Percentiles rank a stretch among this genome's conserved stretches.
Evolutionary conservation across 139 green algal species (phyloP).

Genomic region (Ettlia oleoabundans): DNA sequence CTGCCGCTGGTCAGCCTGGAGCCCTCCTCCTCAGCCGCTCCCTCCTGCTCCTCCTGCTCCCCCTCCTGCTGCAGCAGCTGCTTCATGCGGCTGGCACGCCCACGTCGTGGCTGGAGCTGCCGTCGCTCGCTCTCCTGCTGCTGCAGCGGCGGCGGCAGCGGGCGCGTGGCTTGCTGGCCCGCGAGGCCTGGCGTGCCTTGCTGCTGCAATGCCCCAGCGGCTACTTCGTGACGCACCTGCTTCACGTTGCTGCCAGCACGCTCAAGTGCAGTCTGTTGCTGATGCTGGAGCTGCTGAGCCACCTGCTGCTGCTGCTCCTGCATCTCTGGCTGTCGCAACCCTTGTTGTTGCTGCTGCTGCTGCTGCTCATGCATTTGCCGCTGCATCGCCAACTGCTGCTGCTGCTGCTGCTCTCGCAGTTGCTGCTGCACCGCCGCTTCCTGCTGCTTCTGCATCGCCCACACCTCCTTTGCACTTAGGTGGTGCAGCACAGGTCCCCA

Average conservation of each 20-base stretch:
- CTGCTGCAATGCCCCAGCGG: background rate
- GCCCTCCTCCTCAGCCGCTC: no score
- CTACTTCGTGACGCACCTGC: background rate
- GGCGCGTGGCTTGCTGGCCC: background rate
- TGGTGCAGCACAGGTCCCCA: slow-evolving; percentile 5
- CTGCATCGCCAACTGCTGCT: background rate
- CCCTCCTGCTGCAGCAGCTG: slow-evolving; percentile 5
- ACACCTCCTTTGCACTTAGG: background rate
- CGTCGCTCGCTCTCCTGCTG: background rate
- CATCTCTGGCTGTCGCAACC: background rate
- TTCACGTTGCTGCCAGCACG: background rate
- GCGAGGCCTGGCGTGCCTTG: background rate
- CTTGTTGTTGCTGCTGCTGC: background rate
- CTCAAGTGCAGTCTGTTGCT: no score
- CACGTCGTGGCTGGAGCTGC: background rate
- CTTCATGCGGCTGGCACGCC: background rate
- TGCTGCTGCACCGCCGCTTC: background rate
- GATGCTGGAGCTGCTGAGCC: background rate
- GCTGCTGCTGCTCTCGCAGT: background rate
- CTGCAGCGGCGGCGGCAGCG: background rate
- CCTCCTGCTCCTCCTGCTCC: slow-evolving; percentile 10
- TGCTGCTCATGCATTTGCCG: background rate
- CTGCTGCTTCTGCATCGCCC: slow-evolving; percentile 26
- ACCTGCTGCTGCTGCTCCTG: background rate
- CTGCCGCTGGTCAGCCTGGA: background rate